Percentiles rank a stretch among this genome's conserved stretches.
phyloP scores from a whole-genome alignment of 352 stramenopile genomes.

The Phytophthora nicotianae region DNA sequence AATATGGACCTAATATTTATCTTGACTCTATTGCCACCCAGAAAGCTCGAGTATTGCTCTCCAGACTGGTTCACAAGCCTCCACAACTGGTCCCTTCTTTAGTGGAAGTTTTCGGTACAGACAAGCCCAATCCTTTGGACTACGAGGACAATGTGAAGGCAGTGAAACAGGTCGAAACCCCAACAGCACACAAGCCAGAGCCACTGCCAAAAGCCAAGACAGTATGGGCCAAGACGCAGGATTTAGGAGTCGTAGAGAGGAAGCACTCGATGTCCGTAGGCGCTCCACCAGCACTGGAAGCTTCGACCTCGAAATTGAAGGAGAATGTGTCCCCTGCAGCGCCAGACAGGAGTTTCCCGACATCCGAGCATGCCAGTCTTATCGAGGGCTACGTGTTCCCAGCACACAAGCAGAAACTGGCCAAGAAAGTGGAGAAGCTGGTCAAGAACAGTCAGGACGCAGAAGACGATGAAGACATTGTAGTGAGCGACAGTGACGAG shows the following conservation, averaged over 20 bases:
- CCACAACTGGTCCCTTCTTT: conserved; percentile 84
- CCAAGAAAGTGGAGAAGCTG: conserved; percentile 72
- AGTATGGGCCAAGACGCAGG: conserved; percentile 77
- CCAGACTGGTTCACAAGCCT: conserved; percentile 71
- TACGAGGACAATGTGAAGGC: conserved; percentile 49
- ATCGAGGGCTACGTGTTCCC: conserved; percentile 89
- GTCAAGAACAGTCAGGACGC: conserved; percentile 49
- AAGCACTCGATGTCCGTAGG: conserved; percentile 37
- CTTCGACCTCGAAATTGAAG: conserved; percentile 33
- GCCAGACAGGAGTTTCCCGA: conserved; percentile 59
- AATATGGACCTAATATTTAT: background rate
- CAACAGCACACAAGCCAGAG: conserved; percentile 8
- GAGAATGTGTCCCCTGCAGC: conserved; percentile 46
- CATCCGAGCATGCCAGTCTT: conserved; percentile 58
- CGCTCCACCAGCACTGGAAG: conserved; percentile 29
- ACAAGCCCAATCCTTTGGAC: conserved; percentile 71
- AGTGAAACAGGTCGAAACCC: conserved; percentile 4
- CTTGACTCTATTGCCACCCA: conserved; percentile 27
- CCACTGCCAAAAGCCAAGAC: conserved; percentile 52
- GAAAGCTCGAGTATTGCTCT: conserved; percentile 75
- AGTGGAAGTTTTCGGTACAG: conserved; percentile 78
- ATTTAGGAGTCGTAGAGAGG: conserved; percentile 74
- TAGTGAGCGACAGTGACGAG: conserved; percentile 81
- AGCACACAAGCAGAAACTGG: conserved; percentile 74
- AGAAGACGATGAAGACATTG: conserved; percentile 42